A percentile compares a stretch with the other conserved stretches of the same genome.
Evolutionary conservation across 1,284 basidiomycete genomes (phyloP).

Genomic region (Taiwanofungus camphoratus): DNA sequence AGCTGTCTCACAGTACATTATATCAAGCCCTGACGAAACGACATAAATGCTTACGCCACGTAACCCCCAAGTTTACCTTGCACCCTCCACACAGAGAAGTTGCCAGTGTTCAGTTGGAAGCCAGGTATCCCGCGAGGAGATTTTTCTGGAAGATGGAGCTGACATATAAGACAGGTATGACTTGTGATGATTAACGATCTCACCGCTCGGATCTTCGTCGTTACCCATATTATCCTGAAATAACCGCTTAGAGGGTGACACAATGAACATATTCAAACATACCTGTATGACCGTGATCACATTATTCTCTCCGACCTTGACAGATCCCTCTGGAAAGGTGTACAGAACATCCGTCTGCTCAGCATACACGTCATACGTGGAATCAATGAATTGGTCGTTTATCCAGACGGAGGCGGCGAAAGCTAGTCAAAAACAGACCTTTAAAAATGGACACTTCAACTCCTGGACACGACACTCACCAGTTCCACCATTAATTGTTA

Average conservation of each 20-base stretch:
- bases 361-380: conserved; percentile 54
- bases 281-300: conserved; percentile 74
- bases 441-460: neutral
- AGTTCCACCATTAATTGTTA: conserved; percentile 75
- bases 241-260: neutral
- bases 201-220: conserved; percentile 49
- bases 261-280: conserved; percentile 8
- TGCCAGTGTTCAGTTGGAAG: conserved; percentile 55
- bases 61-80: conserved; percentile 81
- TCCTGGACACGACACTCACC: conserved; percentile 36
- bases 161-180: neutral
- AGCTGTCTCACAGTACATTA: too few relatives aligned
- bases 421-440: conserved; percentile 30
- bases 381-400: conserved; percentile 68
- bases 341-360: conserved; percentile 63
- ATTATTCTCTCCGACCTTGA: conserved; percentile 53
- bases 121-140: conserved; percentile 77
- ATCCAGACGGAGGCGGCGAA: conserved; percentile 79
- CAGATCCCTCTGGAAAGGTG: conserved; percentile 49
- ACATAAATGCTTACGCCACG: conserved; percentile 39
- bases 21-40: too few relatives aligned
- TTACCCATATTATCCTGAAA: conserved; percentile 74
- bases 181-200: too few relatives aligned
- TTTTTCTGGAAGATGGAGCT: conserved; percentile 34
- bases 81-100: conserved; percentile 69